A percentile compares a stretch with the other conserved stretches of the same genome.
phyloP scores from a whole-genome alignment of 1,284 basidiomycete species.

The Trametes polyzona region DNA sequence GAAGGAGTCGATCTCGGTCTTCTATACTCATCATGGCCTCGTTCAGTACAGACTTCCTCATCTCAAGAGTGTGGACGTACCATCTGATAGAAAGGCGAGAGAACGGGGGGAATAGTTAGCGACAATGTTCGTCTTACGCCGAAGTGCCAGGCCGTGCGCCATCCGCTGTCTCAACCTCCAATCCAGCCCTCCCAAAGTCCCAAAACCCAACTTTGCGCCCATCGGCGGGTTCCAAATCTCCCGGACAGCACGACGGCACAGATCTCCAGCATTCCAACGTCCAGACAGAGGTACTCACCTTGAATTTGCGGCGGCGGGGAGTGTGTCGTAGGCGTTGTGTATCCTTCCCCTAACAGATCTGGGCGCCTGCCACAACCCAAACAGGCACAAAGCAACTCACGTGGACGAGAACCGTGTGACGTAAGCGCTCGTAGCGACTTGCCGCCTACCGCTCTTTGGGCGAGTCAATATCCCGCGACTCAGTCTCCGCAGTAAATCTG shows the following conservation, averaged over 20 bases:
- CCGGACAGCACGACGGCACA: not conserved
- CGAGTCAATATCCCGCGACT: too few relatives aligned
- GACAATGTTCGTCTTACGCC: not conserved
- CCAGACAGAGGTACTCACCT: constrained; percentile 22
- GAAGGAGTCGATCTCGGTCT: constrained; percentile 97
- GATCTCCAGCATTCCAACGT: not conserved
- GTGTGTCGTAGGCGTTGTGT: constrained; percentile 21
- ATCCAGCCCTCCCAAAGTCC: constrained; percentile 16
- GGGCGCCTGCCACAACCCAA: constrained; percentile 20
- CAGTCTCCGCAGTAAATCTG: too few relatives aligned
- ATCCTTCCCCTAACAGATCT: constrained; percentile 10
- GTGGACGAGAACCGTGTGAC: constrained; percentile 1
- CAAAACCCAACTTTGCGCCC: constrained; percentile 2
- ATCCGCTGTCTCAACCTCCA: constrained; percentile 12
- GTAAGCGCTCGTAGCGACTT: too few relatives aligned
- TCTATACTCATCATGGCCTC: constrained; percentile 59
- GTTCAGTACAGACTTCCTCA: constrained; percentile 28
- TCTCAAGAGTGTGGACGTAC: constrained; percentile 40
- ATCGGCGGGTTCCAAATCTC: constrained; percentile 4
- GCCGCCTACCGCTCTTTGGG: too few relatives aligned
- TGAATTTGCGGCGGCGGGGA: constrained; percentile 26
- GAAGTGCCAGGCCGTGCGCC: constrained; percentile 1
- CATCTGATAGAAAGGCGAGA: constrained; percentile 43
- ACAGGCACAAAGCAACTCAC: constrained; percentile 11
- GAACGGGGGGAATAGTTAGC: constrained; percentile 5